Conservation (phyloP, 2,329 filamentous ascomycete genomes). For the Ilyonectria sp. region DNA sequence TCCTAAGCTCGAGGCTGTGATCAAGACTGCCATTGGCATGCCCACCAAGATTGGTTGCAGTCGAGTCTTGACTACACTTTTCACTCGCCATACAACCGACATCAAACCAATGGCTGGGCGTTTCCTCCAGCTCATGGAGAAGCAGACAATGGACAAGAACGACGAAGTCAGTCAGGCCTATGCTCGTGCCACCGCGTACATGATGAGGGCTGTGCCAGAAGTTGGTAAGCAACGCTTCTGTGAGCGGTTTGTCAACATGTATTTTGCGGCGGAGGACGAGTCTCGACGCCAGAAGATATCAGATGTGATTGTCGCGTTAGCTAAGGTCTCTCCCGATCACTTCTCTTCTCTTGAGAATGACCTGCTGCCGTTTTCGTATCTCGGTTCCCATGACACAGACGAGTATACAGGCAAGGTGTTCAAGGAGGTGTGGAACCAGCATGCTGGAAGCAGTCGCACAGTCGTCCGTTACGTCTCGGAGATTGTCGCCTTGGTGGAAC, state of each 20-base stretch:
- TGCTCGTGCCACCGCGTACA: slow-evolving; percentile 87
- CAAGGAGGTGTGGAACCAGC: slow-evolving; percentile 88
- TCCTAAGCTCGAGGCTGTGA: slow-evolving; percentile 80
- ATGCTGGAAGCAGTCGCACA: slow-evolving; percentile 87
- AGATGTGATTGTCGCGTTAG: slow-evolving; percentile 86
- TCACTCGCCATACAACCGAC: slow-evolving; percentile 82
- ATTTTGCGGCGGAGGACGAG: slow-evolving; percentile 87
- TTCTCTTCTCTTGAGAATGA: slow-evolving; percentile 83
- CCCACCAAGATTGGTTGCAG: slow-evolving; percentile 95
- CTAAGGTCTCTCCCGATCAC: slow-evolving; percentile 89
- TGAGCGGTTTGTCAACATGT: slow-evolving; percentile 74
- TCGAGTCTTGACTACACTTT: slow-evolving; percentile 86
- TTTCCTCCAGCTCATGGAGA: slow-evolving; percentile 84
- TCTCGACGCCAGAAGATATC: slow-evolving; percentile 81
- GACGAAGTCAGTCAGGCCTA: slow-evolving; percentile 94
- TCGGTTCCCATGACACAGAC: slow-evolving; percentile 88
- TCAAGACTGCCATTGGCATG: slow-evolving; percentile 90
- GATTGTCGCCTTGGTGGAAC: slow-evolving; percentile 78
- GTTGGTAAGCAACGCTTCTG: slow-evolving; percentile 67
- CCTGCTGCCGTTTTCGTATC: slow-evolving; percentile 88
- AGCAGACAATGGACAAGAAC: slow-evolving; percentile 90
- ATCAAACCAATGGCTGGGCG: slow-evolving; percentile 82
- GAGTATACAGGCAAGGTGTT: slow-evolving; percentile 86
- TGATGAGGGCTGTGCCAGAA: slow-evolving; percentile 74
- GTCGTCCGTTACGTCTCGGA: slow-evolving; percentile 89